Percentiles rank a stretch among this genome's conserved stretches.
These are phyloP conservation scores for Salvia rosmarinus DNA, from an alignment of 257 asterid species.

Conservation along the genomic window DNA sequence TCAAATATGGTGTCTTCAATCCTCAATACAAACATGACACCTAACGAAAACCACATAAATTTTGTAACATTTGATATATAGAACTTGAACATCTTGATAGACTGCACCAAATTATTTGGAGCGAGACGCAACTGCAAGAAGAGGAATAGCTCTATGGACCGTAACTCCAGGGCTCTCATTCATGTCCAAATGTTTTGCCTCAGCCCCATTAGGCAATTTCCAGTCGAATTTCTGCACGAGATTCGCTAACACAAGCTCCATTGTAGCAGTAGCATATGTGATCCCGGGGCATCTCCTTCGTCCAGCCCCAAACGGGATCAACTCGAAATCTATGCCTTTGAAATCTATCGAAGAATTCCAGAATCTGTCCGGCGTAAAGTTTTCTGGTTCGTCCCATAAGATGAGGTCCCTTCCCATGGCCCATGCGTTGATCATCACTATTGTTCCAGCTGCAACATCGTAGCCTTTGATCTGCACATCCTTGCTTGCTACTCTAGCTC, in stretches of 20 bases:
- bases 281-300: constrained; percentile 13
- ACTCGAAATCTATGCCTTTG: constrained; percentile 20
- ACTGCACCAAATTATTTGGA: too few species aligned
- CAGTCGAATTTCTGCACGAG: constrained; percentile 44
- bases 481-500: not conserved
- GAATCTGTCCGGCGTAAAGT: not conserved
- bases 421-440: not conserved
- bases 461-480: not conserved
- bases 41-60: too few species aligned
- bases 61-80: too few species aligned
- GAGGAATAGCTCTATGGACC: constrained; percentile 36
- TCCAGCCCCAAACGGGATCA: constrained; percentile 55
- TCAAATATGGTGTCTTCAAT: too few species aligned
- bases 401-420: not conserved
- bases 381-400: not conserved
- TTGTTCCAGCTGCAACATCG: not conserved
- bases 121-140: constrained; percentile 32
- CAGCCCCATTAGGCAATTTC: constrained; percentile 38
- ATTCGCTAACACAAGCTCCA: constrained; percentile 34
- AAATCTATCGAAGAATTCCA: not conserved
- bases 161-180: constrained; percentile 39
- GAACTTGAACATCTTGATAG: too few species aligned
- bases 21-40: too few species aligned
- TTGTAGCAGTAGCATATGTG: too few species aligned
- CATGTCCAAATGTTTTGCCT: constrained; percentile 45